Evolutionary conservation across 192 early-diverging fungal genomes (phyloP), one percentile per base, ranked within the genome.

Genomic region (Funneliformis geosporum): DNA sequence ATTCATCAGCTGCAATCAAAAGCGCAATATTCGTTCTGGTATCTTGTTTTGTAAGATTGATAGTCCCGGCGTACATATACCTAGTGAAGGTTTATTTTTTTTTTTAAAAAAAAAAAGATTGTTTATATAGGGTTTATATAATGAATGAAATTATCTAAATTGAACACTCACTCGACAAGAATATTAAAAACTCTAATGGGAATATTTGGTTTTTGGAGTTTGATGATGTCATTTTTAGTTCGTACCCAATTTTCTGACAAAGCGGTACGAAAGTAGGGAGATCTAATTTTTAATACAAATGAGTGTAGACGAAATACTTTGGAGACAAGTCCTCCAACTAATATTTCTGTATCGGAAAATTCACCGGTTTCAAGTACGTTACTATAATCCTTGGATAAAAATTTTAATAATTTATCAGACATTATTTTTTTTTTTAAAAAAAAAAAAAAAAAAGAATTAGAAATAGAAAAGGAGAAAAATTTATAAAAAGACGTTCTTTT

Each of bases 181-280:
- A 8, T 16, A 7, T 68, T 27, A 28, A 68, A 39, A 68, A 40
- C 14, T 0, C 14, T 27, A 25, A 25, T 21, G 7, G 66, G 16
- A 28, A 68, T 40, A 68, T 68, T 68, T 25, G 66, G 66, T 68
- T 68, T 68, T 14, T 68, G 21, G 8, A 68, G 27, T 27, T 27
- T 14, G 5, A 39, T 39, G 5, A 39, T 27, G 27, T 27, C 39
- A 68, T 68, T 40, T 28, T 68, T 40, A 2, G 14, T 68, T 40
- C 28, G 21, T 7, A 16, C 66, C 66, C 66, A 68, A 12, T 27
- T 27, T 25, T 68, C 27, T 11, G 28, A 28, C 16, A 68, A 27
- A 68, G 66, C 66, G 28, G 25, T 27, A n/a, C 23, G 59, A 68
- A 68, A 68, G 28, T 68, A 68, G 28, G 66, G 27, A 8, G 66